Evolutionary conservation across 2,329 filamentous ascomycete species (phyloP).

Genomic region (Rhinocladiella similis): DNA sequence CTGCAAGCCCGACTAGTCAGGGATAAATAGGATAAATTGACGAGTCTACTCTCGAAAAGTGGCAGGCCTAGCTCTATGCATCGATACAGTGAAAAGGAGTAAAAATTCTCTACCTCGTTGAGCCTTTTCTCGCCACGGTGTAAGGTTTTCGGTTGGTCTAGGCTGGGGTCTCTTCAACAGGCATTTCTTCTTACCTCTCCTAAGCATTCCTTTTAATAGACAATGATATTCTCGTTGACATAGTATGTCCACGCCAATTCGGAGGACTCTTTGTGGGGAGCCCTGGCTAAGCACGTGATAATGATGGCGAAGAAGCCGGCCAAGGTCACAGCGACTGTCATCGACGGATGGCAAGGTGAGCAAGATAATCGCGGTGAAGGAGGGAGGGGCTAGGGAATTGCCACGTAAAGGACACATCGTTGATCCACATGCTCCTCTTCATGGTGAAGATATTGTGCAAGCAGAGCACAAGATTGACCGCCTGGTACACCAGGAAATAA

Average conservation of each 20-base stretch:
- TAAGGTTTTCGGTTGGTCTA: no score
- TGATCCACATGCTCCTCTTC: conserved; percentile 1
- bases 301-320: conserved; percentile 24
- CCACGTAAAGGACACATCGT: conserved; percentile 9
- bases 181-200: no score
- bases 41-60: no score
- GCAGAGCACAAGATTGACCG: conserved; percentile 33
- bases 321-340: neutral
- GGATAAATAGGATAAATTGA: no score
- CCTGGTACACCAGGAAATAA: conserved; percentile 40
- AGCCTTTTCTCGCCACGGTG: no score
- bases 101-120: no score
- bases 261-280: neutral
- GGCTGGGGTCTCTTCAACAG: no score
- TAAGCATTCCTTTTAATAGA: no score
- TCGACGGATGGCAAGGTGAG: neutral
- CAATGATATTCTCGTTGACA: conserved; percentile 14
- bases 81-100: no score
- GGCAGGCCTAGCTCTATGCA: no score
- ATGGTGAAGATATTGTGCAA: conserved; percentile 29
- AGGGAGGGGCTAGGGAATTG: neutral
- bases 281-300: conserved; percentile 33
- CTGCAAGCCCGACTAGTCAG: no score
- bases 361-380: no score
- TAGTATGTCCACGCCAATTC: conserved; percentile 20